Percentiles rank a stretch among this genome's conserved stretches.
Conservation (phyloP, 2,329 filamentous ascomycete species). For the Drechslerella stenobrocha region DNA sequence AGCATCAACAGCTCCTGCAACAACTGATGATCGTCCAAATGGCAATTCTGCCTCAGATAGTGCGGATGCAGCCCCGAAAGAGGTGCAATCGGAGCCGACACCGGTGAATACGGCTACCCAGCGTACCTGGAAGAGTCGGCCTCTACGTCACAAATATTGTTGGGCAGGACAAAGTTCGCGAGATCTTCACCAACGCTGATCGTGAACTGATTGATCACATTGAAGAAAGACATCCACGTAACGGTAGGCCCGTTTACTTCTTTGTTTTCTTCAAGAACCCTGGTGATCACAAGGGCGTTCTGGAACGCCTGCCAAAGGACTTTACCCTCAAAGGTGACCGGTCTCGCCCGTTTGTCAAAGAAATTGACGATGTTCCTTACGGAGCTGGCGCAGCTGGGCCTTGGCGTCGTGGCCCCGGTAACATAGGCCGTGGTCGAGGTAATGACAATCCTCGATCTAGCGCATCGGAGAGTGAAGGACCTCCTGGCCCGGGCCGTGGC, state of each 20-base stretch:
- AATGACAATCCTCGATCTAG: constrained; percentile 69
- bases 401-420: constrained; percentile 64
- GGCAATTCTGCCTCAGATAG: constrained; percentile 60
- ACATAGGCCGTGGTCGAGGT: constrained; percentile 81
- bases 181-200: constrained; percentile 81
- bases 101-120: constrained; percentile 58
- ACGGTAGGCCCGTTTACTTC: constrained; percentile 64
- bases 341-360: constrained; percentile 72
- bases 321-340: constrained; percentile 67
- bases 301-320: constrained; percentile 76
- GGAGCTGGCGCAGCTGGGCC: constrained; percentile 62
- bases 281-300: constrained; percentile 78
- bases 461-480: constrained; percentile 49
- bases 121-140: constrained; percentile 72
- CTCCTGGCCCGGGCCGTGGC: constrained; percentile 56
- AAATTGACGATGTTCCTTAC: constrained; percentile 57
- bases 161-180: constrained; percentile 77
- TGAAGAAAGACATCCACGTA: constrained; percentile 58
- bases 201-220: constrained; percentile 76
- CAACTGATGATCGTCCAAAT: constrained; percentile 58
- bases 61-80: constrained; percentile 8
- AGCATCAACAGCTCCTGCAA: constrained; percentile 65
- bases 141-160: constrained; percentile 88
- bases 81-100: constrained; percentile 12
- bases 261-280: constrained; percentile 80